These are phyloP conservation scores for Kodamaea ohmeri DNA, from an alignment of 1,139 yeast species.

Conservation along the genomic window DNA sequence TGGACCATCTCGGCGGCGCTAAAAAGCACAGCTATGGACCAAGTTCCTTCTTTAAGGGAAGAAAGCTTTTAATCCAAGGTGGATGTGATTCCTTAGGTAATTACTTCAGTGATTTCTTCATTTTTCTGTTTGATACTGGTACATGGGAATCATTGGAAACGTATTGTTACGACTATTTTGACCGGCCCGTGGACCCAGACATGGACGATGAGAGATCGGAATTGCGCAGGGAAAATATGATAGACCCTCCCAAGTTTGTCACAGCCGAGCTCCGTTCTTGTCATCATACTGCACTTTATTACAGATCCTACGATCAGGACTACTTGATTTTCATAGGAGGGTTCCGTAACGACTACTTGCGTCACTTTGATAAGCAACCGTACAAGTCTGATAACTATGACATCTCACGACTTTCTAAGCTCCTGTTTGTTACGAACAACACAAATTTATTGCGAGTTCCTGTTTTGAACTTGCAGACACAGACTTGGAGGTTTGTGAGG, in stretches of 20 bases:
- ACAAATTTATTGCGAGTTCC: constrained; percentile 34
- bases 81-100: constrained; percentile 36
- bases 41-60: constrained; percentile 24
- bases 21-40: constrained; percentile 5
- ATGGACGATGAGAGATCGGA: constrained; percentile 30
- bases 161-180: constrained; percentile 38
- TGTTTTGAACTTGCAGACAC: constrained; percentile 40
- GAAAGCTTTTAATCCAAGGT: constrained; percentile 41
- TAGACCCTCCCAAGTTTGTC: constrained; percentile 27
- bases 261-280: constrained; percentile 46
- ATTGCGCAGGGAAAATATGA: constrained; percentile 25
- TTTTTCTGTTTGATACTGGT: constrained; percentile 35
- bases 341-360: constrained; percentile 34
- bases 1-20: not conserved
- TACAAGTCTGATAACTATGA: constrained; percentile 37
- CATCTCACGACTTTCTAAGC: constrained; percentile 33
- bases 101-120: constrained; percentile 34
- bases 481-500: constrained; percentile 42
- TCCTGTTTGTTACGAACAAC: constrained; percentile 30
- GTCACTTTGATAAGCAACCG: constrained; percentile 31
- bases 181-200: constrained; percentile 24
- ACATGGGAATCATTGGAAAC: constrained; percentile 36
- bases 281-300: constrained; percentile 41
- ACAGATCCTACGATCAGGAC: constrained; percentile 34
- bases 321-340: constrained; percentile 45